phyloP scores from a whole-genome alignment of 805 yeast genomes.

The Phaffomyces antillensis region DNA sequence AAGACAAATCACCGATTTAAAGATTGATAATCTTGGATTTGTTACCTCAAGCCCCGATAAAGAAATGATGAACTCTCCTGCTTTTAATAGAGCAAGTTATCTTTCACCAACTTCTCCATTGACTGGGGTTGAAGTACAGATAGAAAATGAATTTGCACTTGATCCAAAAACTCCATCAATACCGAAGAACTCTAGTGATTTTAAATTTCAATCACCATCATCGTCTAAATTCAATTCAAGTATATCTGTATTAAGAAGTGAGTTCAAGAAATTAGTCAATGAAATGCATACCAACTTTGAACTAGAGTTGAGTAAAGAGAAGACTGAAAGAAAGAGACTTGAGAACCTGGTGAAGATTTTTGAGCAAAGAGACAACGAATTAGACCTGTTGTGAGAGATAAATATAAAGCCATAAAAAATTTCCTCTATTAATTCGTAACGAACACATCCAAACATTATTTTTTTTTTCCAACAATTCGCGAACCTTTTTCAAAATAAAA shows the following conservation, averaged over 20 bases:
- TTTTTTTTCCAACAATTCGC: not conserved
- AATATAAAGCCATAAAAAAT: not conserved
- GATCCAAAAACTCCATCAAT: constrained; percentile 20
- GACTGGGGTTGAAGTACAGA: constrained; percentile 17
- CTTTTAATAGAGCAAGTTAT: not conserved
- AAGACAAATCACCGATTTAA: constrained; percentile 37
- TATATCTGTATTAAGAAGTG: constrained; percentile 54
- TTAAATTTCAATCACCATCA: constrained; percentile 13
- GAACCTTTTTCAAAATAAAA: not conserved
- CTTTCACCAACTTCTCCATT: constrained; percentile 14
- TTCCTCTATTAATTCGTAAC: not conserved
- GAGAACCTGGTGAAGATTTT: constrained; percentile 32
- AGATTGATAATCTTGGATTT: constrained; percentile 19
- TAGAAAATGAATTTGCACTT: constrained; percentile 3
- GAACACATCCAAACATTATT: not conserved
- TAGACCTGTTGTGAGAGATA: constrained; percentile 2
- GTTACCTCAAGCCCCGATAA: constrained; percentile 4
- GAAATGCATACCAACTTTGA: constrained; percentile 59
- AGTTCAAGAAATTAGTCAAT: constrained; percentile 58
- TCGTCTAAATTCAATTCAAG: constrained; percentile 27
- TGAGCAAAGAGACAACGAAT: constrained; percentile 14
- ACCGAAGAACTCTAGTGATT: constrained; percentile 11
- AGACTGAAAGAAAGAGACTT: constrained; percentile 41
- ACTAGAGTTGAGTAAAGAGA: constrained; percentile 48
- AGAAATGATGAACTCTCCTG: not conserved